Percentiles rank a stretch among this genome's conserved stretches.
These are phyloP conservation scores for Senna tora DNA, from an alignment of 306 rosid genomes.

Conservation along the genomic window DNA sequence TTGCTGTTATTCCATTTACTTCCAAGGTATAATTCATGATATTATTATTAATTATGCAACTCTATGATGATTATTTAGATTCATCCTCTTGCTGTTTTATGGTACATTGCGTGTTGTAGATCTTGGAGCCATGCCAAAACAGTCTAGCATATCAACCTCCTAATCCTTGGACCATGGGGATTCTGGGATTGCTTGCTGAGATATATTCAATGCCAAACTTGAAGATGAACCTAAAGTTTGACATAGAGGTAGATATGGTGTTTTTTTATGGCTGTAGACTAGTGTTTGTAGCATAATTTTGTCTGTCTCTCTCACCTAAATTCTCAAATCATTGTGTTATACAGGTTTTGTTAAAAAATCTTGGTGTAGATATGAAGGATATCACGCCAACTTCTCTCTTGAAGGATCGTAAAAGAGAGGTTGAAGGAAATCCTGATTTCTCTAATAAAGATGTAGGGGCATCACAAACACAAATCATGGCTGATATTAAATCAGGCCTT, in stretches of 20 bases:
- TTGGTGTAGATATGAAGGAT: constrained; percentile 93
- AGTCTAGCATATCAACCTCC: constrained; percentile 99
- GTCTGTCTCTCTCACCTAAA: constrained; percentile 10
- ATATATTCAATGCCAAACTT: constrained; percentile 98
- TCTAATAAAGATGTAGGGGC: constrained; percentile 92
- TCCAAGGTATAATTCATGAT: constrained; percentile 74
- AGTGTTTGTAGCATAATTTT: constrained; percentile 5
- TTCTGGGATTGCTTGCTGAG: constrained; percentile 96
- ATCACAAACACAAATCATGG: constrained; percentile 74
- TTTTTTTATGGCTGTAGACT: constrained; percentile 19
- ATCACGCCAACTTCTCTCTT: constrained; percentile 89
- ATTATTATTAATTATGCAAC: constrained; percentile 16
- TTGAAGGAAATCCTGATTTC: constrained; percentile 99
- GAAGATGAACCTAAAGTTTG: constrained; percentile 99
- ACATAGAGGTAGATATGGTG: constrained; percentile 70
- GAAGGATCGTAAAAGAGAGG: constrained; percentile 86
- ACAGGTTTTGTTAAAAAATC: constrained; percentile 91
- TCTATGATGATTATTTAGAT: constrained; percentile 6
- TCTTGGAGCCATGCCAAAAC: constrained; percentile 90
- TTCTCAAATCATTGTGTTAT: constrained; percentile 32
- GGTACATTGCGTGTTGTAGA: constrained; percentile 50
- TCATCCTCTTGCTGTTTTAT: constrained; percentile 22
- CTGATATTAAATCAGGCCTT: constrained; percentile 74
- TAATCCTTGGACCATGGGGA: constrained; percentile 99
- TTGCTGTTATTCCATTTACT: constrained; percentile 98